Base-by-base conservation (phyloP, 2,329 filamentous ascomycete genomes). In the Talaromyces albobiverticillius region DNA sequence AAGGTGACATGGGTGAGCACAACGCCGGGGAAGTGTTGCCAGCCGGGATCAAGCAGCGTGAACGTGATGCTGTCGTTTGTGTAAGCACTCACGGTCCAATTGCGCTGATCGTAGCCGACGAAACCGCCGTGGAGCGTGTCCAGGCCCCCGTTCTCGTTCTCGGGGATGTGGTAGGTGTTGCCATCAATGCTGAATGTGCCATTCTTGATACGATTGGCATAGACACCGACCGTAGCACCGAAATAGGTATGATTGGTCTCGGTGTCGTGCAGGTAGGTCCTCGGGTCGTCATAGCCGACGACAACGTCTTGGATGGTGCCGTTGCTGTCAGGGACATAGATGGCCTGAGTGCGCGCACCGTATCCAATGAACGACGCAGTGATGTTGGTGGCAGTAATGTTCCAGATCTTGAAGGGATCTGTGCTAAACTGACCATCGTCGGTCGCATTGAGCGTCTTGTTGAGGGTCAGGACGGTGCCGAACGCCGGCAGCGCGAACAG, bases 161-260 rank as follows among this genome's bases (percentile, higher is more conserved):
- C 68, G 0, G 77, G 72, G 29, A 80, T 73, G 25, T 81, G 68
- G 57, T 76, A 81, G 3, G 66, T 71, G 16, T 69, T 60, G 18
- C 71, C 75, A 51, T 79, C 75, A 54, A 82, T 68, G 20, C 71
- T 70, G 64, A 82, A 82, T 3, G 79, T 81, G 49, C 78, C 78
- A 55, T 82, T 82, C 69, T 77, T 80, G 66, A 81, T 81, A 36
- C 79, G 76, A 62, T 81, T 81, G 54, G 78, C 79, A 66, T 81
- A 81, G 46, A 78, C 74, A 53, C 79, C 79, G 13, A 79, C 76
- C 5, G 77, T 65, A 2, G 76, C 65, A 16, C 76, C 76, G 57
- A 77, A 77, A 65, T 68, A 78, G 46, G 74, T 79, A 61, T 77
- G 74, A 46, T 74, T 74, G 29, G 74, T 77, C 56, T 73, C 61